phyloP scores from a whole-genome alignment of 1,284 basidiomycete species.

The Tilletia caries region DNA sequence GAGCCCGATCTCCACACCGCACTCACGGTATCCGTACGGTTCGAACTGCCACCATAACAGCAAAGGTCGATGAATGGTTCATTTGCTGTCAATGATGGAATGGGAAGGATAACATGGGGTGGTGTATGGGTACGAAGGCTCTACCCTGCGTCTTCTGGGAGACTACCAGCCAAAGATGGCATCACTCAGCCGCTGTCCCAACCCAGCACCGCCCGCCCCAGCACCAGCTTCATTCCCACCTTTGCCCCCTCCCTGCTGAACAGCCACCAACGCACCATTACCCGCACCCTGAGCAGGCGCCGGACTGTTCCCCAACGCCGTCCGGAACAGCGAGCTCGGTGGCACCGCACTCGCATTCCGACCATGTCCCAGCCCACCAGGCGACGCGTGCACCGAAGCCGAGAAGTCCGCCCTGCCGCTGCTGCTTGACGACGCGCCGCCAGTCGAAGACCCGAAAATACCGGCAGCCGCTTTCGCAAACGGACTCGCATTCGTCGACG shows the following conservation, averaged over 20 bases:
- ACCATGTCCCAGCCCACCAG: background rate
- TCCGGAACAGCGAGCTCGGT: slow-evolving; percentile 1
- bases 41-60: too few species aligned
- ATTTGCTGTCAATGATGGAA: too few species aligned
- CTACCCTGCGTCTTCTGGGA: too few species aligned
- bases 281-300: slow-evolving; percentile 2
- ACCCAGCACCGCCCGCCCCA: background rate
- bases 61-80: too few species aligned
- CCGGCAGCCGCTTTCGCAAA: slow-evolving; percentile 7
- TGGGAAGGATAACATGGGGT: too few species aligned
- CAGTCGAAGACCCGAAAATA: background rate
- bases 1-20: too few species aligned
- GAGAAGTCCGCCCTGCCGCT: too few species aligned
- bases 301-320: slow-evolving; percentile 5
- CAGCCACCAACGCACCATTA: background rate
- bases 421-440: too few species aligned
- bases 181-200: slow-evolving; percentile 9
- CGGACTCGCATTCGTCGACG: background rate
- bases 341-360: slow-evolving; percentile 1
- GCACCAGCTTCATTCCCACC: background rate
- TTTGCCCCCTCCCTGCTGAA: background rate
- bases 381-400: background rate
- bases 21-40: too few species aligned
- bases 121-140: too few species aligned
- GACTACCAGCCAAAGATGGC: slow-evolving; percentile 13